Evolutionary conservation across 148 eudicot genomes (phyloP).

Genomic region (Silene latifolia): DNA sequence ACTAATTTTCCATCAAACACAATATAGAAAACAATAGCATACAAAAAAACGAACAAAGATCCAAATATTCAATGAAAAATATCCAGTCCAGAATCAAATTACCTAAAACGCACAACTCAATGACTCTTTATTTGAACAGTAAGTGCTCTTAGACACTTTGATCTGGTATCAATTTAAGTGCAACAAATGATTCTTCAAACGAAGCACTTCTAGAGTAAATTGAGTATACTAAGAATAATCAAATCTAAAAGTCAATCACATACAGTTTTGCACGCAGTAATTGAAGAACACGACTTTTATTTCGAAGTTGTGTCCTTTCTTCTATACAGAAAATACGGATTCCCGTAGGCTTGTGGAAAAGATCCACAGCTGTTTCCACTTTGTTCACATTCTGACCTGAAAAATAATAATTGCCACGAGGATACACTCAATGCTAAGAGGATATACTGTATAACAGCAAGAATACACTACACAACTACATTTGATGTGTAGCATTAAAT

Average conservation of each 20-base stretch:
- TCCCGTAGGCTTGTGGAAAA: slow-evolving; percentile 96
- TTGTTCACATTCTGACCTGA: slow-evolving; percentile 99
- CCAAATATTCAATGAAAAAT: too few relatives aligned
- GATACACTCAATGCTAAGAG: slow-evolving; percentile 9
- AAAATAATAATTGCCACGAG: slow-evolving; percentile 29
- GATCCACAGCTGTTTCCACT: slow-evolving; percentile 98
- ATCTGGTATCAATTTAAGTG: too few relatives aligned
- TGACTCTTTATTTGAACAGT: too few relatives aligned
- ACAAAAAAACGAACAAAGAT: too few relatives aligned
- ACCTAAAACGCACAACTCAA: too few relatives aligned
- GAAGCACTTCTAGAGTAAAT: not conserved
- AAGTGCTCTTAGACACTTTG: too few relatives aligned
- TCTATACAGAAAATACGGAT: slow-evolving; percentile 96
- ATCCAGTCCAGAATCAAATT: too few relatives aligned
- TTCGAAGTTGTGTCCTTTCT: slow-evolving; percentile 87
- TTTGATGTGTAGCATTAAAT: not conserved
- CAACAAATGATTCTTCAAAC: slow-evolving; percentile 2
- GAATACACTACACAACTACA: not conserved
- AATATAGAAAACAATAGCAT: too few relatives aligned
- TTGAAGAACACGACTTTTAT: slow-evolving; percentile 86
- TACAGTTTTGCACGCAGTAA: slow-evolving; percentile 93
- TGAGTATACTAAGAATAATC: not conserved
- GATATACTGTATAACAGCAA: not conserved
- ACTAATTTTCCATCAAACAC: too few relatives aligned
- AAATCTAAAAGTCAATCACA: slow-evolving; percentile 22